phyloP scores from a whole-genome alignment of 1,139 yeast species.

The Magnusiomyces tetraspermus region DNA sequence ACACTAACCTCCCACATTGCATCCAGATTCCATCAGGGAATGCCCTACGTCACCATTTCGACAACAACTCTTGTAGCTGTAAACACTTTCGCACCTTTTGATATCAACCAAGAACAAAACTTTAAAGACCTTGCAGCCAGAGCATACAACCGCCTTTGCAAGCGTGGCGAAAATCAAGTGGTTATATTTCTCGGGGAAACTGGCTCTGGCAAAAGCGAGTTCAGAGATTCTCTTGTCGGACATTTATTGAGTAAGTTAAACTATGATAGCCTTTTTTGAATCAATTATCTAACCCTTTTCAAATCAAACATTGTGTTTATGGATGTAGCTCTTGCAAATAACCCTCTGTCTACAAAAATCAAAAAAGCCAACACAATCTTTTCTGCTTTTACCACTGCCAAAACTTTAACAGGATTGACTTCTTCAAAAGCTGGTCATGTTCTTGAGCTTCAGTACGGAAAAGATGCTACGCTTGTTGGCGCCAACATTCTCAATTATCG shows the following conservation, averaged over 20 bases:
- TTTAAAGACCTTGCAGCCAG: conserved; percentile 35
- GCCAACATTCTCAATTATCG: conserved; percentile 34
- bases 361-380: conserved; percentile 31
- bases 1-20: conserved; percentile 38
- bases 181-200: conserved; percentile 35
- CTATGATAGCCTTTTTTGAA: too few relatives aligned
- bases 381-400: conserved; percentile 35
- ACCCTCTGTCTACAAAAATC: conserved; percentile 32
- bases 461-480: conserved; percentile 34
- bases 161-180: conserved; percentile 35
- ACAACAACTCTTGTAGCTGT: conserved; percentile 34
- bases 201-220: conserved; percentile 36
- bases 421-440: conserved; percentile 35
- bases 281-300: too few relatives aligned
- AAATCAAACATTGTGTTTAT: too few relatives aligned
- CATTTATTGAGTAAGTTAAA: conserved; percentile 29
- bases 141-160: conserved; percentile 32
- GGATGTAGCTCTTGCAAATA: conserved; percentile 29
- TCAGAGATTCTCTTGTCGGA: conserved; percentile 27
- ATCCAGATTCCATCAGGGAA: conserved; percentile 36
- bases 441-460: conserved; percentile 34
- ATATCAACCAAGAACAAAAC: conserved; percentile 33
- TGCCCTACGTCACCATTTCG: conserved; percentile 34
- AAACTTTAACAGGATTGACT: conserved; percentile 28
- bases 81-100: conserved; percentile 34